Conservation (phyloP, 2,329 filamentous ascomycete genomes). For the Sporothrix inflata region DNA sequence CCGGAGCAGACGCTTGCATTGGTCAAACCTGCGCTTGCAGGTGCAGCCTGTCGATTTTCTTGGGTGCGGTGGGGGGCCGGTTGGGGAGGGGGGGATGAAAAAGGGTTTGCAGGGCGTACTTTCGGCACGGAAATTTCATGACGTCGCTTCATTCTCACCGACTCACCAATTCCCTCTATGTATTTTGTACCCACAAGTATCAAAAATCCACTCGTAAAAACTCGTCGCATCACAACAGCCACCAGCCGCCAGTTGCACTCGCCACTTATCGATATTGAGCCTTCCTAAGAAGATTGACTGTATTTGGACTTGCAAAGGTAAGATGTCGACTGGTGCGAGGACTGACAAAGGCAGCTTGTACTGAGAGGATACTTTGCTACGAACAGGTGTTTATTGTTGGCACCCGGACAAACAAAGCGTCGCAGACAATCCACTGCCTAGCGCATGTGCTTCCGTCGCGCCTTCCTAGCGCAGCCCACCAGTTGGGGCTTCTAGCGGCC, state of each 20-base stretch:
- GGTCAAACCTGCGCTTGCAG: not conserved
- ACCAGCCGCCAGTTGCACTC: too few species aligned
- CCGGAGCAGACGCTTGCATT: not conserved
- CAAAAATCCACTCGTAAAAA: too few species aligned
- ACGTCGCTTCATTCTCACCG: slow-evolving; percentile 10
- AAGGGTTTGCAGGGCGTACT: not conserved
- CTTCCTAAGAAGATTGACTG: too few species aligned
- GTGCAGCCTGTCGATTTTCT: not conserved
- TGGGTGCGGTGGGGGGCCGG: not conserved
- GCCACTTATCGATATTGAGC: too few species aligned
- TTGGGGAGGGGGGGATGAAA: not conserved
- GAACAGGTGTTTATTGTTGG: too few species aligned
- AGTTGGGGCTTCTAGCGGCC: slow-evolving; percentile 7
- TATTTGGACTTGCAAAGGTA: too few species aligned
- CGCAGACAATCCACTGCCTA: slow-evolving; percentile 23
- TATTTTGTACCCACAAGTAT: too few species aligned
- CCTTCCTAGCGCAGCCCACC: slow-evolving; percentile 30
- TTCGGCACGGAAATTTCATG: slow-evolving; percentile 14
- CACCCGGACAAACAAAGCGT: not conserved
- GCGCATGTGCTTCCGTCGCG: slow-evolving; percentile 28
- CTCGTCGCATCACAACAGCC: too few species aligned
- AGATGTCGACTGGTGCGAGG: too few species aligned
- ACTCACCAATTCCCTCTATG: too few species aligned
- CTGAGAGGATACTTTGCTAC: too few species aligned
- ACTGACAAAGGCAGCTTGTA: too few species aligned